Conservation (phyloP, 2,329 filamentous ascomycete species). For the Sphaerulina vaccinii region DNA sequence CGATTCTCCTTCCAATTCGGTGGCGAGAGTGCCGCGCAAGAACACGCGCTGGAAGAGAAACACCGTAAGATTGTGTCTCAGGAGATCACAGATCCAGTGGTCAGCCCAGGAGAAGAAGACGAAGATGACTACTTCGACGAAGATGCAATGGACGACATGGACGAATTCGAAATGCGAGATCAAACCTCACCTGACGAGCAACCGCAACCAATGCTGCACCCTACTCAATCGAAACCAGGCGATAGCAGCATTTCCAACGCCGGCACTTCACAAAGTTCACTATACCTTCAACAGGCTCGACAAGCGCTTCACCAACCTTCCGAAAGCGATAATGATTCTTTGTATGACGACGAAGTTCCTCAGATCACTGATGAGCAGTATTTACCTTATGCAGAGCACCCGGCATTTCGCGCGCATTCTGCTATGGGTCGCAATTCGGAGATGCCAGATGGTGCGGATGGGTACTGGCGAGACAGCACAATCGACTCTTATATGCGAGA, state of each 20-base stretch:
- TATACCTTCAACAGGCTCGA: conserved; percentile 26
- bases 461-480: conserved; percentile 29
- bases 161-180: conserved; percentile 48
- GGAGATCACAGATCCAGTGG: conserved; percentile 14
- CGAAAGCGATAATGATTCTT: conserved; percentile 23
- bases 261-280: conserved; percentile 18
- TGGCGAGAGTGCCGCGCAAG: conserved; percentile 61
- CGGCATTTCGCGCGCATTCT: conserved; percentile 31
- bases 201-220: conserved; percentile 1
- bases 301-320: conserved; percentile 21
- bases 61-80: conserved; percentile 44
- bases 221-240: conserved; percentile 11
- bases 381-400: conserved; percentile 34
- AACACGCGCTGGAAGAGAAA: conserved; percentile 69
- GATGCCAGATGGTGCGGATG: conserved; percentile 14
- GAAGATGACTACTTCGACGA: conserved; percentile 42
- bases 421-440: conserved; percentile 26
- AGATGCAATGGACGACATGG: conserved; percentile 46
- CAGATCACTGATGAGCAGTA: conserved; percentile 25
- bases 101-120: conserved; percentile 32
- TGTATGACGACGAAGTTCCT: conserved; percentile 43
- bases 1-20: conserved; percentile 81
- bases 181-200: conserved; percentile 16
- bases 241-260: conserved; percentile 6
- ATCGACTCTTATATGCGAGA: conserved; percentile 29